Conservation (phyloP, 1,139 yeast genomes). For the Scheffersomyces quercinus region DNA sequence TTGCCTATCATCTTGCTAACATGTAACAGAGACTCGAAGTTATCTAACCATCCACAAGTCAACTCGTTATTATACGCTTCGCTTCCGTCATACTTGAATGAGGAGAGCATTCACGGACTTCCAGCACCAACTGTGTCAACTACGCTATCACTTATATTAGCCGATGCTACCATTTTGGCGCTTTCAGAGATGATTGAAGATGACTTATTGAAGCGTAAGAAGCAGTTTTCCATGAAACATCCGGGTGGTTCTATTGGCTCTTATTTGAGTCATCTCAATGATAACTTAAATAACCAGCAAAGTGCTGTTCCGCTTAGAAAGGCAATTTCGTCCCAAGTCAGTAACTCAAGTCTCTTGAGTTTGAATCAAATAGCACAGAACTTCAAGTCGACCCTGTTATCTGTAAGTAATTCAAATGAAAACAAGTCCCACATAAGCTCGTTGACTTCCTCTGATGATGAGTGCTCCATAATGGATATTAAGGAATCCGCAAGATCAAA, state of each 20-base stretch:
- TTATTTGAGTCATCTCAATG: constrained; percentile 40
- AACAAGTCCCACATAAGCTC: constrained; percentile 13
- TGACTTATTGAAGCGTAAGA: constrained; percentile 54
- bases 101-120: constrained; percentile 69
- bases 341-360: constrained; percentile 32
- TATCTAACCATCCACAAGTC: constrained; percentile 46
- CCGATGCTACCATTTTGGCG: constrained; percentile 78
- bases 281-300: constrained; percentile 12
- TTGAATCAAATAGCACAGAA: constrained; percentile 25
- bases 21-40: constrained; percentile 51
- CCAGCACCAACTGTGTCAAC: constrained; percentile 90
- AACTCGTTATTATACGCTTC: constrained; percentile 61
- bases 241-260: constrained; percentile 93
- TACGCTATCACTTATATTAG: constrained; percentile 70
- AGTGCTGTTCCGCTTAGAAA: constrained; percentile 4
- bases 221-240: constrained; percentile 66
- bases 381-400: constrained; percentile 7
- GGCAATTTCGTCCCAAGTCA: constrained; percentile 14
- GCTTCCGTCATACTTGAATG: constrained; percentile 58
- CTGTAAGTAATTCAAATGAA: constrained; percentile 2
- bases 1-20: constrained; percentile 66
- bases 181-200: constrained; percentile 65
- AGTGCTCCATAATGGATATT: constrained; percentile 8
- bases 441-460: constrained; percentile 25
- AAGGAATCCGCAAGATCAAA: constrained; percentile 2